Base-by-base conservation (phyloP, 2,329 filamentous ascomycete genomes). In the Calonectria multiphialidica region DNA sequence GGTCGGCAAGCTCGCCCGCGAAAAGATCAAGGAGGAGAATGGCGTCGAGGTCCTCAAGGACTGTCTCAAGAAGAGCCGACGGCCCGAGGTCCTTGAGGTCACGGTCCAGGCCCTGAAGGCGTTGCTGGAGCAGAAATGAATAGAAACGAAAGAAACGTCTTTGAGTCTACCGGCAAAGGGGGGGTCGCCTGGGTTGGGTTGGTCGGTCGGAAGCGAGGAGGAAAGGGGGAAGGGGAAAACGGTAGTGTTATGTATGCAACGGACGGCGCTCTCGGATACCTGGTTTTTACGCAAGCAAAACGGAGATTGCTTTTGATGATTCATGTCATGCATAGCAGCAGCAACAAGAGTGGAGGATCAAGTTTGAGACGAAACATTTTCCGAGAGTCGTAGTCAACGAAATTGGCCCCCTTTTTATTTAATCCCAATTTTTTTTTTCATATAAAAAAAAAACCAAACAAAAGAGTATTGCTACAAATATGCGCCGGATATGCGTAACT, bases 21-120 rank as follows among this genome's bases (percentile, higher is more conserved):
- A 90, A 74, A 91, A 88, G 70, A 83, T 96, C 50, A 90, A 89
- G 77, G 87, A 87, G 13, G 90, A 89, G 61, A 89, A 89, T 7
- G 95, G 92, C 0, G 85, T 94, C 2, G 91, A 95, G 70, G 86
- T 90, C 3, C 81, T 98, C 72, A 95, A 92, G 78, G 88, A 89
- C 61, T 92, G 92, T 76, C 85, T 96, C 55, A 93, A 92, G 85
- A 91, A 91, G 82, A 93, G 90, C 59, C 88, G 91, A 71, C 90
- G 91, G 72, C 87, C 90, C 8, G 92, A 94, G 74, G 92, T 98
- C 28, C 80, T 98, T 62, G 89, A 93, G 78, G 86, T 93, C 18
- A 92, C 92, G 0, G 91, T 95, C 6, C 90, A 95, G 79, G 93
- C 93, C 1, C 81, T 98, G 79, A 96, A 96, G 85, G 85, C 89